Conservation (phyloP, 1,139 yeast genomes). For the Lizanozyma gosingica region DNA sequence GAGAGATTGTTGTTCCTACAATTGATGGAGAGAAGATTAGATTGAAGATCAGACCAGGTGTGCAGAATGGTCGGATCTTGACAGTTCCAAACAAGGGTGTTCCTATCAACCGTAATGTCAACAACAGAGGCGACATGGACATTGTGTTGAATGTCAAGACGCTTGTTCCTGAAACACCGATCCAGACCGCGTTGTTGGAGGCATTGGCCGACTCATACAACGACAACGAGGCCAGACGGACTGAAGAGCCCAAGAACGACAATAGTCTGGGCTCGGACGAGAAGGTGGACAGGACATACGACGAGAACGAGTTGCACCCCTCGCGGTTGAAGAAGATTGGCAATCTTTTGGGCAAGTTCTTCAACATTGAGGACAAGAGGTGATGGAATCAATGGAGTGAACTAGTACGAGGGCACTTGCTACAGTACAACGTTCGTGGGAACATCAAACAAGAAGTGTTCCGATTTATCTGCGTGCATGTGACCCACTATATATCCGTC, state of each 20-base stretch:
- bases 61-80: conserved; percentile 67
- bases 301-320: conserved; percentile 43
- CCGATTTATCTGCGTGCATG: conserved; percentile 2
- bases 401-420: too few relatives aligned
- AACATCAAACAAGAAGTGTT: too few relatives aligned
- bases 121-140: conserved; percentile 72
- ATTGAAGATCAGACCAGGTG: conserved; percentile 78
- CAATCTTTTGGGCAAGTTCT: conserved; percentile 52
- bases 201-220: conserved; percentile 88
- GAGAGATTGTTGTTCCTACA: conserved; percentile 80
- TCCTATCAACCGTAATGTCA: conserved; percentile 51
- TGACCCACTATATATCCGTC: conserved; percentile 2
- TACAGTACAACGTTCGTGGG: too few relatives aligned
- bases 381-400: too few relatives aligned
- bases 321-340: conserved; percentile 54
- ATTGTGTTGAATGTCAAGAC: conserved; percentile 68
- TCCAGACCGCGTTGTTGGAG: conserved; percentile 86
- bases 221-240: conserved; percentile 69
- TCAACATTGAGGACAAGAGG: conserved; percentile 29
- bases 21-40: conserved; percentile 66
- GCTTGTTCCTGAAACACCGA: conserved; percentile 69
- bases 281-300: conserved; percentile 15
- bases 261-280: too few relatives aligned
- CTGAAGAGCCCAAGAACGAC: conserved; percentile 19
- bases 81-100: conserved; percentile 85